These are phyloP conservation scores for Pholiota molesta DNA, from an alignment of 768 basidiomycete genomes.

Conservation along the genomic window DNA sequence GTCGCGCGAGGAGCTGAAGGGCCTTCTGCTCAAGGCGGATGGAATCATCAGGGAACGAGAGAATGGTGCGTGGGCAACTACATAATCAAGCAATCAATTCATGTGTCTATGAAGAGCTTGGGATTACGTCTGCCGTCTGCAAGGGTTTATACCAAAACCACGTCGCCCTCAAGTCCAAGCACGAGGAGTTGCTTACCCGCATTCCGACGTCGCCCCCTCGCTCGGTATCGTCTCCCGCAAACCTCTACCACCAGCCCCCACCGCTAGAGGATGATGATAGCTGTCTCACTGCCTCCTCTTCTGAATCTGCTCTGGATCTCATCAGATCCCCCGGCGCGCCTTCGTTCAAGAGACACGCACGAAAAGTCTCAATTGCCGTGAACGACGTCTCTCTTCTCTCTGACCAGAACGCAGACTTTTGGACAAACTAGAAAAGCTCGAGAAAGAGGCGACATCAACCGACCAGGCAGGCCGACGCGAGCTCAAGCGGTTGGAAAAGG, in stretches of 20 bases:
- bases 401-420: conserved; percentile 86
- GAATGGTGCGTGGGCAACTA: conserved; percentile 49
- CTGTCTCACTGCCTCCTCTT: conserved; percentile 31
- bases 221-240: conserved; percentile 39
- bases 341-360: conserved; percentile 34
- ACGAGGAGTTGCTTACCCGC: conserved; percentile 70
- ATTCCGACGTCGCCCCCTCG: conserved; percentile 51
- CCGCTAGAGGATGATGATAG: not conserved
- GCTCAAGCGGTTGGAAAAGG: conserved; percentile 75
- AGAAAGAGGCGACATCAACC: conserved; percentile 65
- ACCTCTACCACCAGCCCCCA: conserved; percentile 23
- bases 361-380: conserved; percentile 66
- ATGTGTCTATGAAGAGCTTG: conserved; percentile 52
- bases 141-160: conserved; percentile 75
- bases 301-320: conserved; percentile 28
- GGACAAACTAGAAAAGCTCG: conserved; percentile 73
- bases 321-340: conserved; percentile 25
- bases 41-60: conserved; percentile 77
- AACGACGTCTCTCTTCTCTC: conserved; percentile 71
- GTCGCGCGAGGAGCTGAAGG: conserved; percentile 74
- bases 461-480: conserved; percentile 71
- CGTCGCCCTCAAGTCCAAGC: conserved; percentile 66
- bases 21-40: conserved; percentile 72
- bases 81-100: conserved; percentile 7
- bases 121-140: conserved; percentile 65